Conservation (phyloP, 176 grass and related monocot genomes). For the Musa schizocarpa region DNA sequence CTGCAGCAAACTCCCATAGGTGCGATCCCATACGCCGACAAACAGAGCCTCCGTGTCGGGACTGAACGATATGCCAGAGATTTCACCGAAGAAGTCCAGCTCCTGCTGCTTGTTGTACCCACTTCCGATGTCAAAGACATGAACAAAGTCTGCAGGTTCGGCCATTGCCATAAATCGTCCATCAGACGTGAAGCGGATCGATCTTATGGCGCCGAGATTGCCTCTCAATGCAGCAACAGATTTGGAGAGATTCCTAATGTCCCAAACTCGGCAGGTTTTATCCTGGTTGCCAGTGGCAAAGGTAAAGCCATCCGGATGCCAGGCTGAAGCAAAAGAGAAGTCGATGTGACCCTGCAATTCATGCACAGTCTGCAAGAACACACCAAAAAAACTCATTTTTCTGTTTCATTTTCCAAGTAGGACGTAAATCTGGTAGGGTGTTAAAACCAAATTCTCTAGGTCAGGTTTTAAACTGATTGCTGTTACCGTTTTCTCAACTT, state of each 20-base stretch:
- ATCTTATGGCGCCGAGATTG: constrained; percentile 72
- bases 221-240: constrained; percentile 58
- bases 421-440: background rate
- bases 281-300: constrained; percentile 92
- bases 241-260: constrained; percentile 56
- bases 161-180: constrained; percentile 65
- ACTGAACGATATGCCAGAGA: constrained; percentile 69
- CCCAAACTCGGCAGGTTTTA: constrained; percentile 83
- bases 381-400: background rate
- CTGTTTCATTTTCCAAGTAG: background rate
- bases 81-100: constrained; percentile 87
- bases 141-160: constrained; percentile 79
- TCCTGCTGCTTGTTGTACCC: constrained; percentile 67
- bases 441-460: background rate
- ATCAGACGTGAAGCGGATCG: constrained; percentile 69
- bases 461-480: background rate
- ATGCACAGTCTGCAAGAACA: constrained; percentile 17
- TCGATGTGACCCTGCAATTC: constrained; percentile 62
- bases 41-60: constrained; percentile 63
- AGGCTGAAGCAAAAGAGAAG: constrained; percentile 82
- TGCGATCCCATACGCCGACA: constrained; percentile 62
- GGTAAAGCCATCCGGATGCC: constrained; percentile 47
- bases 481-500: too few relatives aligned
- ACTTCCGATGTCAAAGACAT: constrained; percentile 28
- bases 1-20: constrained; percentile 68